phyloP scores from a whole-genome alignment of 2,329 filamentous ascomycete genomes.

The Colletotrichum sp. region DNA sequence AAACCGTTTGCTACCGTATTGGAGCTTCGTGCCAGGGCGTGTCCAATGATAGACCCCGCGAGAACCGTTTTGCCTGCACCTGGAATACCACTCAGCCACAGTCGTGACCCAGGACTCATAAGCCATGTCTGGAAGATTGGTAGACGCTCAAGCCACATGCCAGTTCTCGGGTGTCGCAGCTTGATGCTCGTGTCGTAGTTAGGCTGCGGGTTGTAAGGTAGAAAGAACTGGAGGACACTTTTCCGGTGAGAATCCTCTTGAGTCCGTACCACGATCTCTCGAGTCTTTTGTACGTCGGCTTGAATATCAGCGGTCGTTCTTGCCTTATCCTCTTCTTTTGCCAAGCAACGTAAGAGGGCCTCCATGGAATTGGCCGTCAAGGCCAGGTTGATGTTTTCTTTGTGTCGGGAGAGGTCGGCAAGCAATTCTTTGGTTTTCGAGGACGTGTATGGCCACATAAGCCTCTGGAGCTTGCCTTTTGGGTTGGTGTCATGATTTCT shows the following conservation, averaged over 20 bases:
- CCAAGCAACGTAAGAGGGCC: neutral
- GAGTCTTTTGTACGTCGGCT: neutral
- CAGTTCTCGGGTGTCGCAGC: neutral
- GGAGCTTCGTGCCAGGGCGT: neutral
- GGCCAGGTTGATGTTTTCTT: neutral
- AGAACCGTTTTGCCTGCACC: constrained; percentile 1
- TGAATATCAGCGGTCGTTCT: rapidly evolving
- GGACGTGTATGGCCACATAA: neutral
- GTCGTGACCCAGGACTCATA: rapidly evolving
- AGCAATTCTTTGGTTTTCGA: neutral
- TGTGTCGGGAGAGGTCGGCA: neutral
- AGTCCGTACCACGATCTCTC: neutral
- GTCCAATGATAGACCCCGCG: neutral
- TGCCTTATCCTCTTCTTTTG: neutral
- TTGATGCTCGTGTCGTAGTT: neutral
- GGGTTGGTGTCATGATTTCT: neutral
- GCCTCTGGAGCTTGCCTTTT: neutral
- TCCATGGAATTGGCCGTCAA: neutral
- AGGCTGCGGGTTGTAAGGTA: neutral
- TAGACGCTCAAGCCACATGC: neutral
- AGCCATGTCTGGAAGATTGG: neutral
- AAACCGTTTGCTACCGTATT: neutral
- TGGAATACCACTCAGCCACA: neutral
- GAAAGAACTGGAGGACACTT: neutral
- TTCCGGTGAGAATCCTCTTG: rapidly evolving